Base-by-base conservation (phyloP, 2,329 filamentous ascomycete genomes). In the Lithohypha guttulata region DNA sequence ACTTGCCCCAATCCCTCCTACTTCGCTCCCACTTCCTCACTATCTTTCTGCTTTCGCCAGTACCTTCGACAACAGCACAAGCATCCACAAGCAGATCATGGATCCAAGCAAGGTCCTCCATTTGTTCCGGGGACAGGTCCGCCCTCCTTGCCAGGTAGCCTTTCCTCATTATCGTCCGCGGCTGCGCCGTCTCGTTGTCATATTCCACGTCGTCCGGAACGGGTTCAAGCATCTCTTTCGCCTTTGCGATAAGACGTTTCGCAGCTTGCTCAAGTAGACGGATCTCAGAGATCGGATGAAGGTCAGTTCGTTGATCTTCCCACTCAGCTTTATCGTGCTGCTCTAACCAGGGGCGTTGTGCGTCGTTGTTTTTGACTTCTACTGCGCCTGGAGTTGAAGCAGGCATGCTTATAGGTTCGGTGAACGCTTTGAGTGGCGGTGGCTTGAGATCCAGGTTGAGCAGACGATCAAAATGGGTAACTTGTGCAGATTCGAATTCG, bases 81-180 rank as follows among this genome's bases (percentile, higher is more conserved):
- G 22, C 25, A 20, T 38, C 25, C n/a, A 38, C 21, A 6, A 38
- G 20, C 4, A 38, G 25, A 26, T 38, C 35, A 19, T 13, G 7
- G 4, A 28, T 19, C 19, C 25, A 19, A 3, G 10, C 25, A 21
- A 38, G 19, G 13, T 29, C 23, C 13, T 20, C 13, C 25, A 3
- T 3, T 15, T 23, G 4, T 29, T 13, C 35, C 8, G 6, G 10
- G 4, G 32, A 4, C 9, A 34, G 6, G 14, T 25, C 14, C 3
- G 6, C 21, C 32, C 4, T 9, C 7, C 11, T 22, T 13, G 15
- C 13, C 8, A 13, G 6, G 23, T 22, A 22, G 21, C 21, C 35
- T 13, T n/a, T 19, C 25, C n/a, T n/a, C n/a, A n/a, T n/a, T n/a
- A n/a, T n/a, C n/a, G n/a, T n/a, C n/a, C n/a, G n/a, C n/a, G n/a